Evolutionary conservation across 2,329 filamentous ascomycete species (phyloP), one percentile per base, ranked within the genome.

Genomic region (Huntiella decipiens): DNA sequence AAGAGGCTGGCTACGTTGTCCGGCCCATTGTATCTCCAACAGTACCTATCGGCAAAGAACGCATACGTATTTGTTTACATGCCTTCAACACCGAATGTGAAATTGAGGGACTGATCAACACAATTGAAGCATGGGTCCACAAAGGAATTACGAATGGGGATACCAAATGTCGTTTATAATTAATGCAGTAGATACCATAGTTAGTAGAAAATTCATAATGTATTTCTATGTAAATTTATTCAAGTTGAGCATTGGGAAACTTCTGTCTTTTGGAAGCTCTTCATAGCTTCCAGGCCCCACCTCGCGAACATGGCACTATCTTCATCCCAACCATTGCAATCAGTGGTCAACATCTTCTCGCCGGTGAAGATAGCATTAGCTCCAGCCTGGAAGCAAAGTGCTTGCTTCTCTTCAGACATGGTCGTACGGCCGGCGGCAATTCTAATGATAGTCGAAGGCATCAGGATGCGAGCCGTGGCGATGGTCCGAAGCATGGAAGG

Each of bases 361-460:
- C 86, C 86, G 0, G 86, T 94, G 58, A 94, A 94, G 32, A 94
- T 80, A n/a, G 86, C 86, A 55, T 94, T 94, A 1, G 86, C 86
- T 11, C 86, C 86, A 0, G 85, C 84, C 73, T 83, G 79, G 64
- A 93, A 94, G 61, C 85, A 93, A 53, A 88, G 60, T 11, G 84
- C 78, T 63, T 94, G 86, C 65, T 93, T 80, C 62, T 91, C 84
- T 63, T 94, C 86, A 3, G 74, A 71, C 73, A 94, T 80, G 10
- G 78, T 82, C 58, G 83, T 86, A 40, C 86, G 69, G 2, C 86
- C 86, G 0, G 86, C 86, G 0, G 86, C 86, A 41, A 93, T 76
- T 38, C 86, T 77, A 52, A 94, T 84, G 53, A 93, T 92, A 13
- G 85, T 91, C 1, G 71, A 70, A 0, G 86, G 86, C 72, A 94